Conservation (phyloP, 2,329 filamentous ascomycete genomes). For the Kalaharituber pfeilii region DNA sequence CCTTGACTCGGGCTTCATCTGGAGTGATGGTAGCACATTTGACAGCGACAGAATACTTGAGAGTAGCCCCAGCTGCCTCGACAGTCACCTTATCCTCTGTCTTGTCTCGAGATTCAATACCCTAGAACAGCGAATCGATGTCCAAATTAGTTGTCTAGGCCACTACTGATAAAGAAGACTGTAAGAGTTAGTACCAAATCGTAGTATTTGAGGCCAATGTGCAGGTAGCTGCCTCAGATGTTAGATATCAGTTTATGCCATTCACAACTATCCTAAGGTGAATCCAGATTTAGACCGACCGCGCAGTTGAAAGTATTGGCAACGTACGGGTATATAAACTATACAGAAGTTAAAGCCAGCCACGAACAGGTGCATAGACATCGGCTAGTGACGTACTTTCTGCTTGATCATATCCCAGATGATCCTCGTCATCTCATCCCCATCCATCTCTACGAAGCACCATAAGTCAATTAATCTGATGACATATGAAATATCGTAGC, state of each 20-base stretch:
- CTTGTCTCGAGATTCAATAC: slow-evolving; percentile 84
- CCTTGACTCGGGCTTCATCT: slow-evolving; percentile 87
- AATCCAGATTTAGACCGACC: too few species aligned
- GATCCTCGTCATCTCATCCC: slow-evolving; percentile 84
- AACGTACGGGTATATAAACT: slow-evolving; percentile 68
- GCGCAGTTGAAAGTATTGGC: too few species aligned
- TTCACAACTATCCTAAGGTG: too few species aligned
- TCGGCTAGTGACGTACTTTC: slow-evolving; percentile 37
- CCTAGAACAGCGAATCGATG: too few species aligned
- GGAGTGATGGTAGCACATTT: slow-evolving; percentile 99
- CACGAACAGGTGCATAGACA: background rate
- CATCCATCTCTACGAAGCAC: slow-evolving; percentile 17
- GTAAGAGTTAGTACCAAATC: slow-evolving; percentile 41
- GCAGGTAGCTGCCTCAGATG: slow-evolving; percentile 50
- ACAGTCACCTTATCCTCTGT: slow-evolving; percentile 92
- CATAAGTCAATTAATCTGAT: too few species aligned
- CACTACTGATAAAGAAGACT: background rate
- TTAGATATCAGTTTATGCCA: too few species aligned
- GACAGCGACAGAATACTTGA: slow-evolving; percentile 97
- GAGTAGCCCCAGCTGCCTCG: slow-evolving; percentile 91
- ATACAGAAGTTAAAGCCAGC: slow-evolving; percentile 10
- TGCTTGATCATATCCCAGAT: slow-evolving; percentile 99
- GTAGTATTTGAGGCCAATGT: slow-evolving; percentile 97
- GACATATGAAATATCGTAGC: too few species aligned
- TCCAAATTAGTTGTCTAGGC: background rate